Percentiles rank a stretch among this genome's conserved stretches.
Conservation (phyloP, 2,329 filamentous ascomycete species). For the Ampelomyces quisqualis region DNA sequence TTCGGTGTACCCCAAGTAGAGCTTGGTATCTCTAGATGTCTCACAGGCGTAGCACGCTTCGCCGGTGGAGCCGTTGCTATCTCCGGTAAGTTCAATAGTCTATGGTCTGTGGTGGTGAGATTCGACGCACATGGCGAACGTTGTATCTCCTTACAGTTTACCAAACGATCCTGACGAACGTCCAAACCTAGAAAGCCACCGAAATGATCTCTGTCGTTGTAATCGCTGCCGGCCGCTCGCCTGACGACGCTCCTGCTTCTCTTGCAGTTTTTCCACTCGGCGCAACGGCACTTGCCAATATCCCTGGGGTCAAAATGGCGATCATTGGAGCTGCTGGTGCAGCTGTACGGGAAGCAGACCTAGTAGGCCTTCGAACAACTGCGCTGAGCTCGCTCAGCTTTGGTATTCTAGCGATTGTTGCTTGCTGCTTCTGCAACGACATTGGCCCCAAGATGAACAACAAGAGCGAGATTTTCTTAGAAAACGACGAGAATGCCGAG, state of each 20-base stretch:
- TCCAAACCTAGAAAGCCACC: slow-evolving; percentile 17
- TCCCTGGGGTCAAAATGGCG: slow-evolving; percentile 17
- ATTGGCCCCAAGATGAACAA: slow-evolving; percentile 26
- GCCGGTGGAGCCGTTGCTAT: slow-evolving; percentile 48
- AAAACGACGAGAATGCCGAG: slow-evolving; percentile 21
- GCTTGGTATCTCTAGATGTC: slow-evolving; percentile 48
- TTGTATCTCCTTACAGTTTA: slow-evolving; percentile 29
- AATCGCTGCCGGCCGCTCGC: slow-evolving; percentile 15
- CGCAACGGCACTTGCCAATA: slow-evolving; percentile 13
- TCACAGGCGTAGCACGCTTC: slow-evolving; percentile 46
- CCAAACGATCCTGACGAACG: slow-evolving; percentile 47
- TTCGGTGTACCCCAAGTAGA: slow-evolving; percentile 52
- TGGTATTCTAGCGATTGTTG: slow-evolving; percentile 19
- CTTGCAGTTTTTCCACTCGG: slow-evolving; percentile 18
- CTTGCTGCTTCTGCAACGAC: slow-evolving; percentile 22
- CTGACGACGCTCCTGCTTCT: slow-evolving; percentile 11
- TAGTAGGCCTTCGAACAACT: slow-evolving; percentile 16
- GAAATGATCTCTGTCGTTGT: slow-evolving; percentile 18
- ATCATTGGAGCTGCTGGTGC: slow-evolving; percentile 21
- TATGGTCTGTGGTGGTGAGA: background rate
- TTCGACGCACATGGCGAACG: background rate
- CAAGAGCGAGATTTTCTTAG: slow-evolving; percentile 28
- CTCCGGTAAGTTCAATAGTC: slow-evolving; percentile 30
- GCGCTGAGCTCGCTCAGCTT: slow-evolving; percentile 19
- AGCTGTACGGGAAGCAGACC: slow-evolving; percentile 21